Conservation (phyloP, 305 asterid genomes). For the Fraxinus angustifolia region DNA sequence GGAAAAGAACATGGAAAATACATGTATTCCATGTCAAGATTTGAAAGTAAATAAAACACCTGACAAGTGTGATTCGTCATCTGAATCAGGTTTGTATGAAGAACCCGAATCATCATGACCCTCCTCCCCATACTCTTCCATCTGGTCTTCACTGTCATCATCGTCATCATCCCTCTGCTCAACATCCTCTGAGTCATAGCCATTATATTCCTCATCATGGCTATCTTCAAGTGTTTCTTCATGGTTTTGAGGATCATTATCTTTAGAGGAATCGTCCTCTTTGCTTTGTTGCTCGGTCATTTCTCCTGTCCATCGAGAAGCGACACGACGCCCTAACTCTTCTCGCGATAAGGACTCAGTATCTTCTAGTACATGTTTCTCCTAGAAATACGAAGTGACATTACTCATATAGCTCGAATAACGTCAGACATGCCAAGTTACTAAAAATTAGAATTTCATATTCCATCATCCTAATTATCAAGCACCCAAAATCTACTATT, state of each 20-base stretch:
- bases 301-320: constrained; percentile 93
- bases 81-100: constrained; percentile 53
- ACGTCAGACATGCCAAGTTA: constrained; percentile 6
- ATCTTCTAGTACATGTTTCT: constrained; percentile 43
- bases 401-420: constrained; percentile 9
- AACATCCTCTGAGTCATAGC: constrained; percentile 69
- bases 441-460: constrained; percentile 19
- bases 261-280: constrained; percentile 39
- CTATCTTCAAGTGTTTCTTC: constrained; percentile 45
- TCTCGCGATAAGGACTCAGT: constrained; percentile 71
- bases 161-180: constrained; percentile 59
- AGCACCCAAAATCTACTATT: constrained; percentile 1
- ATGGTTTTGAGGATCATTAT: constrained; percentile 40
- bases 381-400: constrained; percentile 40
- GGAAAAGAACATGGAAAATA: neutral
- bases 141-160: constrained; percentile 35
- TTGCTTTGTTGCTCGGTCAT: constrained; percentile 52
- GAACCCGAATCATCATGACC: constrained; percentile 64
- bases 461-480: constrained; percentile 6
- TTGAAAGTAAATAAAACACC: constrained; percentile 37
- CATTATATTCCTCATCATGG: constrained; percentile 54
- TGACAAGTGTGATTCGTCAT: constrained; percentile 66
- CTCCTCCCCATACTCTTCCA: constrained; percentile 51
- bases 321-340: constrained; percentile 86
- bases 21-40: neutral